phyloP scores from a whole-genome alignment of 805 yeast species.

The Vanderwaltozyma yarrowii region DNA sequence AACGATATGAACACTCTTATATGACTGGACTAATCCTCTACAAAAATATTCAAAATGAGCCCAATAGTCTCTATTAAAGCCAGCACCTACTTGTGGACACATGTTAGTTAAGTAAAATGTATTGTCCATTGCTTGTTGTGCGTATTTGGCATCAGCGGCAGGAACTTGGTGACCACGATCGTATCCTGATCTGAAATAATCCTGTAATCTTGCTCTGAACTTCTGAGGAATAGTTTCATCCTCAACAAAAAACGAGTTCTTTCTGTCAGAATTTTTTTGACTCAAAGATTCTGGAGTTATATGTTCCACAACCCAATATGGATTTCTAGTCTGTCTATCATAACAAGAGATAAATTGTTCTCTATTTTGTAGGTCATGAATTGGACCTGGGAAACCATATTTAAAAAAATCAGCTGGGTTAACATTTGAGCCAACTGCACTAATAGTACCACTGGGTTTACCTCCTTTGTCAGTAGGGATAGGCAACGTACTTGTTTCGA shows the following conservation, averaged over 20 bases:
- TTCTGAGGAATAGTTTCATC: slow-evolving; percentile 69
- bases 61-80: slow-evolving; percentile 97
- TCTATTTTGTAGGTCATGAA: slow-evolving; percentile 68
- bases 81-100: slow-evolving; percentile 96
- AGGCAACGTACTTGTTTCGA: slow-evolving; percentile 3
- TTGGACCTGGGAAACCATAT: slow-evolving; percentile 93
- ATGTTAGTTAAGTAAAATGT: slow-evolving; percentile 85
- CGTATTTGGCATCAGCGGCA: slow-evolving; percentile 92
- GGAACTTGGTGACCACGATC: slow-evolving; percentile 98
- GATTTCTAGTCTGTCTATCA: slow-evolving; percentile 76
- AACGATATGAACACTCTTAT: slow-evolving; percentile 69
- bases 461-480: slow-evolving; percentile 6
- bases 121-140: slow-evolving; percentile 89
- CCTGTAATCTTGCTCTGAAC: slow-evolving; percentile 69
- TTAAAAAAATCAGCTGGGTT: slow-evolving; percentile 76
- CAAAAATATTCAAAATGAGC: slow-evolving; percentile 90
- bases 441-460: slow-evolving; percentile 1
- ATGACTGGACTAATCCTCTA: slow-evolving; percentile 62
- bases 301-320: slow-evolving; percentile 82
- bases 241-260: slow-evolving; percentile 74
- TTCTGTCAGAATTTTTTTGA: slow-evolving; percentile 55
- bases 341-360: slow-evolving; percentile 77
- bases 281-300: slow-evolving; percentile 62
- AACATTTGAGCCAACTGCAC: slow-evolving; percentile 25
- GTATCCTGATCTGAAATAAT: slow-evolving; percentile 90